Evolutionary conservation across 2,329 filamentous ascomycete genomes (phyloP).

Genomic region (Hysterium pulicare): DNA sequence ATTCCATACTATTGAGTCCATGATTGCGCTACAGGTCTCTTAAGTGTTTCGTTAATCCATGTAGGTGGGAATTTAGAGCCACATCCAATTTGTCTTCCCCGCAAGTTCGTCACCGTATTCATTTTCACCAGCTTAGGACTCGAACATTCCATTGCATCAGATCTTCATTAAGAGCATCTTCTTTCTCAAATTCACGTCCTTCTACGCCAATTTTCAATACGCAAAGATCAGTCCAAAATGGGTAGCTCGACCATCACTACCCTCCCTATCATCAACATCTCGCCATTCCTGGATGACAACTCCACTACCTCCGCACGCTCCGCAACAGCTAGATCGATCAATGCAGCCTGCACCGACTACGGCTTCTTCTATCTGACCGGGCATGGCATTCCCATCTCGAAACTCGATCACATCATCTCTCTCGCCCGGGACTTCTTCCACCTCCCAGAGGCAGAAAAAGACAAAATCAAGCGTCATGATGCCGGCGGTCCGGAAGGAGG

Average conservation of each 20-base stretch:
- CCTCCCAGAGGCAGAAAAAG: slow-evolving; percentile 24
- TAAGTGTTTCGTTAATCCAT: no score
- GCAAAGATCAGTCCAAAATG: no score
- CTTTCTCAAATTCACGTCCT: no score
- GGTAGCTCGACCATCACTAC: slow-evolving; percentile 5
- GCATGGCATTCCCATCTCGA: slow-evolving; percentile 35
- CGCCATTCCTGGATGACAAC: slow-evolving; percentile 30
- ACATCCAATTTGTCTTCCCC: no score
- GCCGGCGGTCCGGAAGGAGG: slow-evolving; percentile 29
- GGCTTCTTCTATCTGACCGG: slow-evolving; percentile 45
- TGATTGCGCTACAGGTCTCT: no score
- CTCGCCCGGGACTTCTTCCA: slow-evolving; percentile 36
- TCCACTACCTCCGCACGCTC: slow-evolving; percentile 15
- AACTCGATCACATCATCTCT: slow-evolving; percentile 24
- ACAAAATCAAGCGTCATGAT: slow-evolving; percentile 32
- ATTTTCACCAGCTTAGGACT: no score
- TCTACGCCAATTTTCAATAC: no score
- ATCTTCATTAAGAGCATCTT: no score
- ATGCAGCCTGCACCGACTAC: slow-evolving; percentile 35
- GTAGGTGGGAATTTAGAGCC: no score
- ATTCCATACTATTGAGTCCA: no score
- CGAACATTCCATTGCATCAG: no score
- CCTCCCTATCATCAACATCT: slow-evolving; percentile 43
- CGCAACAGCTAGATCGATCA: slow-evolving; percentile 29
- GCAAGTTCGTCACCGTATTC: no score